Evolutionary conservation across 192 early-diverging fungal species (phyloP), one percentile per base, ranked within the genome.

Genomic region (Chytriomyces hyalinus): DNA sequence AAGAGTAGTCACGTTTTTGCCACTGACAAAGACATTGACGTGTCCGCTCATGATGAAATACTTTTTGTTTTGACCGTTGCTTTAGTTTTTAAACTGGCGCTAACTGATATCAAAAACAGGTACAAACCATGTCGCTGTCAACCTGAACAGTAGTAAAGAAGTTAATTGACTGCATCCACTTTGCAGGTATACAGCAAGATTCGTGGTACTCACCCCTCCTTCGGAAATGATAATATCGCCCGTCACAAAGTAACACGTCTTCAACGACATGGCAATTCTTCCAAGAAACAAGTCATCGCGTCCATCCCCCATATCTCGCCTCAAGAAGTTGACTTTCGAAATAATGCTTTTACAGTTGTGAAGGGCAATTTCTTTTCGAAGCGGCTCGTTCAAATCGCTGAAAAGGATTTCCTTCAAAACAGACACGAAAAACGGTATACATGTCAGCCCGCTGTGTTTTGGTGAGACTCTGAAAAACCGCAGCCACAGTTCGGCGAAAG

Each of bases 71-170:
- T 36, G 36, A 36, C 36, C 3, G 36, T 36, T 36, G 36, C 3
- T 36, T 36, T 28, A 26, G 53, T 1, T 80, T 46, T 28, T 82
- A 69, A 87, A 86, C 68, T 79, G 85, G 83, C 85, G 85, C 26
- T 75, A 67, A 71, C 83, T 80, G 22, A 83, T 84, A 64, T 81
- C 83, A 2, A 36, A 36, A 36, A 36, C 36, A 36, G 36, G 36
- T 36, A 36, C 36, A 36, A 36, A 36, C 36, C 36, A 36, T 36
- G 36, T 36, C 36, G 36, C 36, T 36, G 36, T 36, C 36, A 36
- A 36, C 36, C 36, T 36, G 36, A 36, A 36, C 36, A 36, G 36
- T 36, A 36, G 36, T 4, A 36, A 0, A 36, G 36, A 36, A 4
- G 1, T 36, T 36, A 36, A 36, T 2, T 36, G 36, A 36, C 36